Conservation (phyloP, 1,284 basidiomycete species). For the Gymnopus androsaceus region DNA sequence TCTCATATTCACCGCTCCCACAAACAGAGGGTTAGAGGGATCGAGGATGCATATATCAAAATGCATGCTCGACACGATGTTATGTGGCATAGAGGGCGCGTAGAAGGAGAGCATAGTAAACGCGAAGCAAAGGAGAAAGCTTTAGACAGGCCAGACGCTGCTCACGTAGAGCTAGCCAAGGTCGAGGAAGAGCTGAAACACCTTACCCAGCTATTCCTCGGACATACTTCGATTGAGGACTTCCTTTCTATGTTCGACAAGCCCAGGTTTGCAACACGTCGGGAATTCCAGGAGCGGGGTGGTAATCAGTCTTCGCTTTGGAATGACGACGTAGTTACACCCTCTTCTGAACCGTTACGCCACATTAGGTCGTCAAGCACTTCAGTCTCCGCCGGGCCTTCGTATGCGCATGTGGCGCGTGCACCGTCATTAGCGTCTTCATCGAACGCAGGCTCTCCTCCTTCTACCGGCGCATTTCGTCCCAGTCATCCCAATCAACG, state of each 20-base stretch:
- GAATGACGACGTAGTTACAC: constrained; percentile 1
- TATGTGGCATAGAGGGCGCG: not conserved
- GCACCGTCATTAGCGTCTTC: not conserved
- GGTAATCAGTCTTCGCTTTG: not conserved
- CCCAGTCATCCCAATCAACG: not conserved
- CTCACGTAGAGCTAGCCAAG: not conserved
- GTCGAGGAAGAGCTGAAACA: not conserved
- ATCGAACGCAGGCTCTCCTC: not conserved
- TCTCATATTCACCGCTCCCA: constrained; percentile 4
- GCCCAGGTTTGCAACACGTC: not conserved
- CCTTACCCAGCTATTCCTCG: not conserved
- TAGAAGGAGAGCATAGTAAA: not conserved
- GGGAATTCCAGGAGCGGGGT: not conserved
- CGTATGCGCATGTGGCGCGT: no score
- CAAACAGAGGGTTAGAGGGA: not conserved
- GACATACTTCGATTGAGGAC: not conserved
- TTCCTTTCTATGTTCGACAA: not conserved
- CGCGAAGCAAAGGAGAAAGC: no score
- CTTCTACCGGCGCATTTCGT: not conserved
- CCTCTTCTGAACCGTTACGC: no score
- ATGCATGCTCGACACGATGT: constrained; percentile 6
- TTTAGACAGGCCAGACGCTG: not conserved
- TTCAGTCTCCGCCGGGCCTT: no score
- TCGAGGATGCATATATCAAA: not conserved
- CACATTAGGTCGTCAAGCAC: no score